phyloP scores from a whole-genome alignment of 2,329 filamentous ascomycete species.

The Penicillium hordei region DNA sequence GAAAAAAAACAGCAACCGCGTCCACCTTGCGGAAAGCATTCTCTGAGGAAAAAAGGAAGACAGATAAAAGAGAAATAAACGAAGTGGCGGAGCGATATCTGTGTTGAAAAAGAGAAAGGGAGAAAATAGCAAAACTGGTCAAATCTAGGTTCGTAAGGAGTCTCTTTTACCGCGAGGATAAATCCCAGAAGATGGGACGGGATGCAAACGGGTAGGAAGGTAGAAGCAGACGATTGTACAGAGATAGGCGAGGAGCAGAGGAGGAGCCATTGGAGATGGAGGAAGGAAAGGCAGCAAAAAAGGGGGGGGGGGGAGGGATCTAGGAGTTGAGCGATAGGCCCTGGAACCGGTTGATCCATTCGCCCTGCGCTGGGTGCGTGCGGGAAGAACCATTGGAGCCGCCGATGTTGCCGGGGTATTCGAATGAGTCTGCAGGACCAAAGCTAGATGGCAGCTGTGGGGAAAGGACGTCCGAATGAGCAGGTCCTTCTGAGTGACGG shows the following conservation, averaged over 20 bases:
- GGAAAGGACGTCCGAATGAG: slow-evolving; percentile 39
- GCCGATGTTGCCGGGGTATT: slow-evolving; percentile 39
- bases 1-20: neutral
- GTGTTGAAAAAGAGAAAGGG: neutral
- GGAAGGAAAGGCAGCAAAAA: neutral
- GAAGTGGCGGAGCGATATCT: neutral
- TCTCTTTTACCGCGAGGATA: slow-evolving; percentile 4
- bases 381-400: slow-evolving; percentile 34
- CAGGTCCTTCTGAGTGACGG: slow-evolving; percentile 33
- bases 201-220: neutral
- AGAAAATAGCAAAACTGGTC: neutral
- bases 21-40: neutral
- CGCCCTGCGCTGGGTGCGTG: slow-evolving; percentile 43
- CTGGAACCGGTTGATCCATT: slow-evolving; percentile 67
- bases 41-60: neutral
- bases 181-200: neutral
- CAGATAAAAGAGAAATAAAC: neutral
- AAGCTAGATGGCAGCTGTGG: slow-evolving; percentile 33
- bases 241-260: neutral
- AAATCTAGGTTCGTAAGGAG: slow-evolving; percentile 12
- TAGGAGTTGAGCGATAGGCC: slow-evolving; percentile 68
- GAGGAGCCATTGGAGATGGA: neutral
- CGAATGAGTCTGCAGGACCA: slow-evolving; percentile 41
- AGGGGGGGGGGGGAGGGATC: slow-evolving; percentile 1
- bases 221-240: slow-evolving; percentile 1